These are phyloP conservation scores for Artemisia annua DNA, from an alignment of 129 eudicot species.

Conservation along the genomic window DNA sequence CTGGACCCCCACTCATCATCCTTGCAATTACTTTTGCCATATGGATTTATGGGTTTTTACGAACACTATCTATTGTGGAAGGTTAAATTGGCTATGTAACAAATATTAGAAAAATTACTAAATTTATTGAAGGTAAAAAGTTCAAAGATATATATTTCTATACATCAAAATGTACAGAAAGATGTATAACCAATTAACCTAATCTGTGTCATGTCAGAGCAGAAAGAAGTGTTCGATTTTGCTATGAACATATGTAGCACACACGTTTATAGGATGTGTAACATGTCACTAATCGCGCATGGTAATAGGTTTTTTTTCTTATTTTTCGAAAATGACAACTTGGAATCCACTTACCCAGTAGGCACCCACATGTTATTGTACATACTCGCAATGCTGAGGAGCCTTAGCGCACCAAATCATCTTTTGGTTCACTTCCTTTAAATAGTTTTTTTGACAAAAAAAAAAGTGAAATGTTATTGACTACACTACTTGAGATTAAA, in stretches of 20 bases:
- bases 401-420: background rate
- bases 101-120: background rate
- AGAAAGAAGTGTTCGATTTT: conserved; percentile 1
- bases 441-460: background rate
- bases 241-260: background rate
- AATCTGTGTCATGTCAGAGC: background rate
- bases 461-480: background rate
- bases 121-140: background rate
- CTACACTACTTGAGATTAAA: background rate
- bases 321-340: background rate
- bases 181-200: background rate
- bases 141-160: background rate
- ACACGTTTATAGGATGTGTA: background rate
- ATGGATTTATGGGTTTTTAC: background rate
- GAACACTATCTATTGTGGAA: background rate
- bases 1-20: background rate
- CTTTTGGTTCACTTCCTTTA: background rate
- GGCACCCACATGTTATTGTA: background rate
- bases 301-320: background rate
- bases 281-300: background rate
- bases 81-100: background rate
- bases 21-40: background rate
- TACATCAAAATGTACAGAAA: background rate
- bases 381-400: no score
- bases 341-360: background rate